These are phyloP conservation scores for Cytospora schulzeri DNA, from an alignment of 2,329 filamentous ascomycete species.

Conservation along the genomic window DNA sequence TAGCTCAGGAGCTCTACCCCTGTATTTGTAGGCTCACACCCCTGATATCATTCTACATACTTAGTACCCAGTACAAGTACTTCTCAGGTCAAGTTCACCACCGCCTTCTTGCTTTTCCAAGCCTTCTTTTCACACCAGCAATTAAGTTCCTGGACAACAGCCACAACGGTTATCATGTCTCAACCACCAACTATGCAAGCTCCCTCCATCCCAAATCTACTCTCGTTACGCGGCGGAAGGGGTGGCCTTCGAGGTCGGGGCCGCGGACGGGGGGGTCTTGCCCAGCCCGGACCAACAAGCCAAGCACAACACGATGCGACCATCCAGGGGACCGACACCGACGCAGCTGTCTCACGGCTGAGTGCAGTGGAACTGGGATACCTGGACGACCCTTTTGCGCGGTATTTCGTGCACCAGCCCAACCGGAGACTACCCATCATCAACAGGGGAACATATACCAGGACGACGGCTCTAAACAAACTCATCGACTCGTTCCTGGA, in stretches of 20 bases:
- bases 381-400: constrained; percentile 78
- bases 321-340: constrained; percentile 87
- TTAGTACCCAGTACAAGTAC: background rate
- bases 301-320: constrained; percentile 63
- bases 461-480: constrained; percentile 79
- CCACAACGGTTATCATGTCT: constrained; percentile 13
- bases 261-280: constrained; percentile 30
- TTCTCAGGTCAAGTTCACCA: background rate
- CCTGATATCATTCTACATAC: background rate
- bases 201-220: constrained; percentile 77
- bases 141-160: background rate
- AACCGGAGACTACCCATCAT: constrained; percentile 83
- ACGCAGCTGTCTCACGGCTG: constrained; percentile 84
- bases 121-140: background rate
- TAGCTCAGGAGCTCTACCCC: constrained; percentile 17
- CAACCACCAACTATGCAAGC: constrained; percentile 60
- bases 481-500: constrained; percentile 74
- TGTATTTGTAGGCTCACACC: background rate
- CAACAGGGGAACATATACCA: constrained; percentile 93
- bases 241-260: constrained; percentile 35
- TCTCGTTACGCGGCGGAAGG: constrained; percentile 55
- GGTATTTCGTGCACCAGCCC: constrained; percentile 63
- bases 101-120: background rate
- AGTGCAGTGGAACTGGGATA: constrained; percentile 89
- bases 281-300: constrained; percentile 31